Conservation (phyloP, 352 stramenopile genomes). For the Pythium insidiosum region DNA sequence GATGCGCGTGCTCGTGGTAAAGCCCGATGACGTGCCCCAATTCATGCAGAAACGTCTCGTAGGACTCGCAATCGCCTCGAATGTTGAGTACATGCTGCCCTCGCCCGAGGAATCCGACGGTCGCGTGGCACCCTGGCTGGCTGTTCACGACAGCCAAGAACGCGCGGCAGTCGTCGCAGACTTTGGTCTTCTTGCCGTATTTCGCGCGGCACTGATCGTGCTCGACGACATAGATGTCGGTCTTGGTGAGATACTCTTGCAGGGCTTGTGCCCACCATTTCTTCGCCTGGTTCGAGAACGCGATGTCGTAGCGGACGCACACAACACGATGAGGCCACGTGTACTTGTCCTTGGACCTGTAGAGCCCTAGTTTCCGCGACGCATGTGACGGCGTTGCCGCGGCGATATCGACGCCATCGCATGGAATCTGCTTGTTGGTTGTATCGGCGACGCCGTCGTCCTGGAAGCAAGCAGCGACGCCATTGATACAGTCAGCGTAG, state of each 20-base stretch:
- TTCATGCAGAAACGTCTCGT: conserved; percentile 11
- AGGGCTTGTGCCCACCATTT: conserved; percentile 15
- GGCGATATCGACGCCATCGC: conserved; percentile 8
- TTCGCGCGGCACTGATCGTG: background rate
- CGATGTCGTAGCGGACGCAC: conserved; percentile 17
- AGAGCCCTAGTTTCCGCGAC: conserved; percentile 15
- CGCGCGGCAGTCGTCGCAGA: background rate
- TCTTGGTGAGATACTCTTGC: conserved; percentile 14
- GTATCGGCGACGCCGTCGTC: background rate
- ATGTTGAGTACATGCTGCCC: background rate
- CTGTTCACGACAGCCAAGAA: background rate
- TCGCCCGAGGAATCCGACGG: background rate
- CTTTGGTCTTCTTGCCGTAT: background rate
- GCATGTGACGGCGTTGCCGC: no score
- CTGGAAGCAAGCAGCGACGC: conserved; percentile 9
- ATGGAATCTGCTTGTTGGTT: conserved; percentile 4
- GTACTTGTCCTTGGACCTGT: conserved; percentile 8
- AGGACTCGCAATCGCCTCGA: background rate
- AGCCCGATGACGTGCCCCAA: conserved; percentile 22
- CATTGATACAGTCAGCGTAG: conserved; percentile 15
- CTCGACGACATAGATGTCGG: conserved; percentile 16
- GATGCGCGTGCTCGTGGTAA: conserved; percentile 25
- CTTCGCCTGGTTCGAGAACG: conserved; percentile 11
- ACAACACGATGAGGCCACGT: conserved; percentile 21
- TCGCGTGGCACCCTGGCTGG: background rate